Evolutionary conservation across 2,329 filamentous ascomycete species (phyloP), one percentile per base, ranked within the genome.

Genomic region (Davidsoniella eucalypti): DNA sequence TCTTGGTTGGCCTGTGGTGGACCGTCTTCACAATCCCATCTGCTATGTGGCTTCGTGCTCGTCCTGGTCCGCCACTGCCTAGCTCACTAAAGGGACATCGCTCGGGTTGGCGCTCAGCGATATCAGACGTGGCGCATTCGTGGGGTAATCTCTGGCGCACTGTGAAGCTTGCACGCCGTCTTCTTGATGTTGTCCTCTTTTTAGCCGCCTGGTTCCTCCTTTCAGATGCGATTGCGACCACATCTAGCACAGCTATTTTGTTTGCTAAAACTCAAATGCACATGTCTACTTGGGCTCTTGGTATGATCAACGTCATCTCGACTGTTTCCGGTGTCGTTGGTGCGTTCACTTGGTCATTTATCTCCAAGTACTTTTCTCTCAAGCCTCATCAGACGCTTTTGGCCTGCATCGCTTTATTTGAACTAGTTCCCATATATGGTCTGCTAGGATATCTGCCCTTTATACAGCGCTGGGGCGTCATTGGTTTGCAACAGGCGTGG

Each of bases 191-290:
- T 25, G 67, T 84, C 25, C 69, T 90, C 5, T 92, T 92, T 61
- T 73, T 98, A 4, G 78, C 75, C 2, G 87, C 86, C 5, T 98
- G 92, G 92, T 95, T 98, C 61, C 72, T 98, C 26, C 73, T 98
- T 1, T 94, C 85, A 5, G 92, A 98, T 59, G 87, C 85, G 40
- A 87, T 96, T 55, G 92, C 92, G 6, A 96, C 92, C 0, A 90
- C 94, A 0, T 92, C 85, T 33, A 90, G 87, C 12, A 96, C 92
- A 0, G 92, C 92, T 0, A 87, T 96, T 25, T 72, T 98, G 8
- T 98, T 95, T 62, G 92, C 90, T 39, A 96, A 96, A 67, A 96
- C 90, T 0, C 79, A 87, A 55, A 70, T 98, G 8, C 78, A 84
- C 56, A 98, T 98, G 92, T 75, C 81, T 52, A 81, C 88, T 1